A percentile compares a stretch with the other conserved stretches of the same genome.
Conservation (phyloP, 2,329 filamentous ascomycete species). For the Ramularia endophylla region DNA sequence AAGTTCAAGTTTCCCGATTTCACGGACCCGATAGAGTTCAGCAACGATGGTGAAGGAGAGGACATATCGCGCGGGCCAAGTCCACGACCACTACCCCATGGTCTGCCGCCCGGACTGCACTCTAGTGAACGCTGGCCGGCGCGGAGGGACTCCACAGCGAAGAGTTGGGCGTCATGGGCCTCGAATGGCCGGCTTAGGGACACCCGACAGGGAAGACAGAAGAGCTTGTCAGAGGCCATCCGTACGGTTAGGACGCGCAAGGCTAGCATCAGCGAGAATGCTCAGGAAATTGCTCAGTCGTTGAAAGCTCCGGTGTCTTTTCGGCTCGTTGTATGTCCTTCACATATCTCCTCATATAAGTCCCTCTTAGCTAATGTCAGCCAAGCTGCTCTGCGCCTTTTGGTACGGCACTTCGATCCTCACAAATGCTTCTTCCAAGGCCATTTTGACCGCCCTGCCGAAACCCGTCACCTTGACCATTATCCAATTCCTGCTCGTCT, state of each 20-base stretch:
- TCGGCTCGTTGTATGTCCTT: constrained; percentile 66
- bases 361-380: constrained; percentile 24
- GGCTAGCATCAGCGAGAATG: constrained; percentile 85
- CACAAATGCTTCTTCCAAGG: constrained; percentile 96
- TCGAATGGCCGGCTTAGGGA: constrained; percentile 34
- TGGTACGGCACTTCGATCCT: constrained; percentile 96
- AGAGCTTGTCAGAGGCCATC: constrained; percentile 85
- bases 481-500: constrained; percentile 90
- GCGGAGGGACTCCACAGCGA: constrained; percentile 30
- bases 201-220: constrained; percentile 62
- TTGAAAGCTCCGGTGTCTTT: constrained; percentile 85
- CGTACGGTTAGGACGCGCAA: constrained; percentile 72
- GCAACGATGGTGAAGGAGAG: constrained; percentile 29
- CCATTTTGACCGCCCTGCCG: constrained; percentile 85
- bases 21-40: constrained; percentile 33
- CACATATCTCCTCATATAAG: not conserved
- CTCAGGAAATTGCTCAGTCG: constrained; percentile 86
- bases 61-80: constrained; percentile 22
- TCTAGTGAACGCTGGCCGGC: constrained; percentile 56
- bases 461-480: constrained; percentile 89
- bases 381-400: constrained; percentile 71
- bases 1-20: constrained; percentile 17
- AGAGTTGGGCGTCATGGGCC: constrained; percentile 43
- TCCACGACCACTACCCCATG: constrained; percentile 28
- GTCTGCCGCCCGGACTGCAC: constrained; percentile 30